Conservation (phyloP, 176 grass and related monocot genomes). For the Eleusine indica region DNA sequence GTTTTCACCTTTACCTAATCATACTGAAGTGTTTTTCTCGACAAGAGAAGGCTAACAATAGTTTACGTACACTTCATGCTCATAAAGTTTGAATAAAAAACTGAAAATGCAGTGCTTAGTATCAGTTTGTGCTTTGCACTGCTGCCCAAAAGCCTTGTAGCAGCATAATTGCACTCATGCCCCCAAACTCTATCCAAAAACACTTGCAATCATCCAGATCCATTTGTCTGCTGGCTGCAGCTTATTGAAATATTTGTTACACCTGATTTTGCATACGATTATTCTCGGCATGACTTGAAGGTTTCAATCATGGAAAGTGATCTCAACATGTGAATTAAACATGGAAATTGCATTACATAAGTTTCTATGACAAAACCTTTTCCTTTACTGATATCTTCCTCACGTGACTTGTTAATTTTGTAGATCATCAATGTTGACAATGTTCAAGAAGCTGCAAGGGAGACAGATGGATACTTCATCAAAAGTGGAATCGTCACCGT, state of each 20-base stretch:
- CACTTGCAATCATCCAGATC: neutral
- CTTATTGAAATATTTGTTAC: neutral
- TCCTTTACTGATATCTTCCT: neutral
- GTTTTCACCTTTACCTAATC: neutral
- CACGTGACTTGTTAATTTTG: constrained; percentile 20
- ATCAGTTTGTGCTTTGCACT: neutral
- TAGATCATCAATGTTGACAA: constrained; percentile 86
- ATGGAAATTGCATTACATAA: neutral
- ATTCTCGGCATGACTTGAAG: neutral
- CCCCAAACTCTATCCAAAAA: neutral
- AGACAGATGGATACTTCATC: constrained; percentile 97
- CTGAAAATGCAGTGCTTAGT: neutral
- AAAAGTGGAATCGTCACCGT: constrained; percentile 95
- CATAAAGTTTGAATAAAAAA: neutral
- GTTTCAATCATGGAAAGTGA: neutral
- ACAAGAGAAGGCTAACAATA: neutral
- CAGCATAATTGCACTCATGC: neutral
- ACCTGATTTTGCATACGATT: constrained; percentile 16
- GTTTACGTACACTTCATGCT: constrained; percentile 5
- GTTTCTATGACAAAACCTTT: neutral
- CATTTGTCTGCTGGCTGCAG: neutral
- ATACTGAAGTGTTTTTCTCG: neutral
- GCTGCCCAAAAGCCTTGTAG: too few relatives aligned
- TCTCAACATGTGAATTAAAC: constrained; percentile 5
- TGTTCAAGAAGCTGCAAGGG: constrained; percentile 88